Percentiles rank a stretch among this genome's conserved stretches.
Evolutionary conservation across 179 eudicot species (phyloP).

Genomic region (Silene coronaria): DNA sequence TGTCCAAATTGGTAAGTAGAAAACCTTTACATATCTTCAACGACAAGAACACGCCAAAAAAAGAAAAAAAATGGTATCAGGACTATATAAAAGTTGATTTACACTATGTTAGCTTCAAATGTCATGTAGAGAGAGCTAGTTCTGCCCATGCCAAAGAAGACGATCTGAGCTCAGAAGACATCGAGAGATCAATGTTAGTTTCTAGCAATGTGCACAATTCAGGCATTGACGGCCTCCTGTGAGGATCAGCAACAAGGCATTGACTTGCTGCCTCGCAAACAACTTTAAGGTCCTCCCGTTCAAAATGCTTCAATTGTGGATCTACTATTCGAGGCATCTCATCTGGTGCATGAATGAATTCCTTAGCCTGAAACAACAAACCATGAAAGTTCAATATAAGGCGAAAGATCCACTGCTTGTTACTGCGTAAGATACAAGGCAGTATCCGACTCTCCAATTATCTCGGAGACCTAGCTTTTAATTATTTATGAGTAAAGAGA

Average conservation of each 20-base stretch:
- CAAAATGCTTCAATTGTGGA: constrained; percentile 71
- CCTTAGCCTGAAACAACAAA: constrained; percentile 58
- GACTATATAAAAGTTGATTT: constrained; percentile 29
- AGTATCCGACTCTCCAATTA: background rate
- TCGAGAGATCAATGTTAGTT: constrained; percentile 52
- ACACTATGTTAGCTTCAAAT: constrained; percentile 37
- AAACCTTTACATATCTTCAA: constrained; percentile 32
- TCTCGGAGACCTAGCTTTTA: too few species aligned
- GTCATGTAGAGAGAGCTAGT: constrained; percentile 65
- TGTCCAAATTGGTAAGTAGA: constrained; percentile 16
- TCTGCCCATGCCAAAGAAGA: constrained; percentile 95
- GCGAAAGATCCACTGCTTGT: too few species aligned
- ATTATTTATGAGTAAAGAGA: too few species aligned
- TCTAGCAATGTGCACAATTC: constrained; percentile 58
- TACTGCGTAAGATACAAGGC: background rate
- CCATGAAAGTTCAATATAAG: background rate
- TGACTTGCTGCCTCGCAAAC: constrained; percentile 62
- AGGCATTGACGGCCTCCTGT: constrained; percentile 42
- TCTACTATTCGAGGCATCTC: constrained; percentile 57
- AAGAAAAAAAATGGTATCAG: constrained; percentile 8
- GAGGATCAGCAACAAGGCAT: constrained; percentile 53
- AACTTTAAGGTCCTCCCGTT: constrained; percentile 55
- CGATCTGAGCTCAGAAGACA: constrained; percentile 66
- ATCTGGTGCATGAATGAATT: constrained; percentile 58
- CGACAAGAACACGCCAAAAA: constrained; percentile 1